phyloP scores from a whole-genome alignment of 495 filamentous ascomycete genomes.

The Neurospora sp. region DNA sequence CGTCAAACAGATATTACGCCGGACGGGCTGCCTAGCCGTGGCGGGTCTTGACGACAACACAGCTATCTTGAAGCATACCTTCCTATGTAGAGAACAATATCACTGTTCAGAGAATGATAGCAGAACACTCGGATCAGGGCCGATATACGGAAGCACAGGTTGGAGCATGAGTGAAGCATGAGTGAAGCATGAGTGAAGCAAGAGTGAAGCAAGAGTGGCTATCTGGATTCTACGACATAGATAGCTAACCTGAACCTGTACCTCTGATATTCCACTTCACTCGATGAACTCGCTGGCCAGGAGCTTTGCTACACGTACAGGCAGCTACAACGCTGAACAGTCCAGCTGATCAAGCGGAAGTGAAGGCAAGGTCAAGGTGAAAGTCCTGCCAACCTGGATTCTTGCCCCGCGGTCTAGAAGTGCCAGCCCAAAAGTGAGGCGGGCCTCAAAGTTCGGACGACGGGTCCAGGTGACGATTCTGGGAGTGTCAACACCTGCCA shows the following conservation, averaged over 20 bases:
- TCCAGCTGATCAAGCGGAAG: neutral
- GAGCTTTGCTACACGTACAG: neutral
- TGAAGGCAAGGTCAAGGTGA: neutral
- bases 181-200: neutral
- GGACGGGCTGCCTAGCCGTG: neutral
- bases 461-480: neutral
- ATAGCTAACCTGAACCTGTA: neutral
- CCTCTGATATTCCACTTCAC: neutral
- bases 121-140: neutral
- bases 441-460: neutral
- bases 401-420: neutral
- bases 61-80: neutral
- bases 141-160: neutral
- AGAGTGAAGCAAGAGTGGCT: neutral
- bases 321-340: neutral
- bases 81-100: neutral
- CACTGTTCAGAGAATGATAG: neutral
- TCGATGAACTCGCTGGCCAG: neutral
- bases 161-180: neutral
- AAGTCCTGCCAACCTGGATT: neutral
- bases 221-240: neutral
- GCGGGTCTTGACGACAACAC: neutral
- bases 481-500: neutral
- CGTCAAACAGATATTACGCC: neutral
- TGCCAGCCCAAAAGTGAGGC: neutral